Evolutionary conservation across 129 eudicot species (phyloP), one percentile per base, ranked within the genome.

Genomic region (Scalesia atractyloides): DNA sequence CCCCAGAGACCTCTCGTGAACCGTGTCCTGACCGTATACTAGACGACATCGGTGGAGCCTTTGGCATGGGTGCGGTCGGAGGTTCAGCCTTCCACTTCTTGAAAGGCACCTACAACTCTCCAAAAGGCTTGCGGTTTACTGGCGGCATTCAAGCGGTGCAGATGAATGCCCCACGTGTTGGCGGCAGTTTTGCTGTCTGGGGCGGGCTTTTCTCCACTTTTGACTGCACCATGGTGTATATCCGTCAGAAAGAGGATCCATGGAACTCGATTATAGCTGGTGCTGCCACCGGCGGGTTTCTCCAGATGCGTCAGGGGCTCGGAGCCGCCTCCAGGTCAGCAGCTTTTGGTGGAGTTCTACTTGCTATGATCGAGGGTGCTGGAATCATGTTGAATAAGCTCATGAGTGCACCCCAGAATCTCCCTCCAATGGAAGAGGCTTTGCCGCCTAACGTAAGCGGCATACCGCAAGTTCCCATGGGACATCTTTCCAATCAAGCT

Each of bases 121-220:
- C 96, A 0, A 82, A 86, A 86, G 85, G 88, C 5, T 88, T 86
- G 64, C 91, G 92, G 3, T 50, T 91, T 3, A 43, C 70, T 9
- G 97, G 97, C 1, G 96, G 90, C 9, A 18, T 80, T 62, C 92
- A 91, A 68, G 91, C 97, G 5, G 91, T 91, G 20, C 88, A 95
- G 19, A 91, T 91, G 97, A 88, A 86, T 19, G 96, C 97, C 0
- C 96, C 96, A 37, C 91, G 92, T 3, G 87, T 88, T 46, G 97
- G 97, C 16, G 97, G 97, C 41, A 86, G 97, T 68, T 91, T 91
- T 72, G 97, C 97, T 0, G 97, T 88, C n/a, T 91, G 97, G 97
- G 97, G 97, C 9, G 97, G 97, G 0, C 88, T 91, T 6, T 91
- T 91, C 75, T 91, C 97, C 51, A 86, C 96, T 9, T 91, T 91